These are phyloP conservation scores for Trichoderma semiorbis DNA, from an alignment of 2,329 filamentous ascomycete species.

Conservation along the genomic window DNA sequence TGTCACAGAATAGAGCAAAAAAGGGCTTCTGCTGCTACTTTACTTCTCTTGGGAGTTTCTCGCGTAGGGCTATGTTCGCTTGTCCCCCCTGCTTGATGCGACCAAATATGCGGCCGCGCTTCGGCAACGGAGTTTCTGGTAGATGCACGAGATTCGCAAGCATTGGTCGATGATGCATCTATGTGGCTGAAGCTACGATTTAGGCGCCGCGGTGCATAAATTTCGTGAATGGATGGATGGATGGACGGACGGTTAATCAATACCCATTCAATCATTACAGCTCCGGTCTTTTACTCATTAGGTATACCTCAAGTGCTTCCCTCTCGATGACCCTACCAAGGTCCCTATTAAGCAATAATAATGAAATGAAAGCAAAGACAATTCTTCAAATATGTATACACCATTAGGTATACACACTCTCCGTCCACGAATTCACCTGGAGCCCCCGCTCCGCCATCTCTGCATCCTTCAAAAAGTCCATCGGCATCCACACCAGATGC, in stretches of 20 bases:
- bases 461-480: slow-evolving; percentile 78
- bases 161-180: not conserved
- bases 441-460: slow-evolving; percentile 87
- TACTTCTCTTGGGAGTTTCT: not conserved
- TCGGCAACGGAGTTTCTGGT: not conserved
- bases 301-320: not conserved
- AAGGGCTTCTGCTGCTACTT: not conserved
- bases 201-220: not conserved
- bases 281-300: not conserved
- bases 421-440: slow-evolving; percentile 80
- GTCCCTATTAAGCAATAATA: not conserved
- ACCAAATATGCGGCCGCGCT: slow-evolving; percentile 16
- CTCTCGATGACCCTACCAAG: not conserved
- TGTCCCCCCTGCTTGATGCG: not conserved
- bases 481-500: slow-evolving; percentile 92
- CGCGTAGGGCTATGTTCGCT: not conserved
- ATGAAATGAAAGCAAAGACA: not conserved
- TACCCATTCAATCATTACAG: not conserved
- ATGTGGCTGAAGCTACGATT: not conserved
- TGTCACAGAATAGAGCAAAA: too few species aligned
- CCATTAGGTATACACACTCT: slow-evolving; percentile 75
- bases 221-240: not conserved
- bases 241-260: not conserved
- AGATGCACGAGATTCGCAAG: not conserved
- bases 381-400: too few species aligned